These are phyloP conservation scores for Apiospora malaysiana DNA, from an alignment of 2,329 filamentous ascomycete species.

Conservation along the genomic window DNA sequence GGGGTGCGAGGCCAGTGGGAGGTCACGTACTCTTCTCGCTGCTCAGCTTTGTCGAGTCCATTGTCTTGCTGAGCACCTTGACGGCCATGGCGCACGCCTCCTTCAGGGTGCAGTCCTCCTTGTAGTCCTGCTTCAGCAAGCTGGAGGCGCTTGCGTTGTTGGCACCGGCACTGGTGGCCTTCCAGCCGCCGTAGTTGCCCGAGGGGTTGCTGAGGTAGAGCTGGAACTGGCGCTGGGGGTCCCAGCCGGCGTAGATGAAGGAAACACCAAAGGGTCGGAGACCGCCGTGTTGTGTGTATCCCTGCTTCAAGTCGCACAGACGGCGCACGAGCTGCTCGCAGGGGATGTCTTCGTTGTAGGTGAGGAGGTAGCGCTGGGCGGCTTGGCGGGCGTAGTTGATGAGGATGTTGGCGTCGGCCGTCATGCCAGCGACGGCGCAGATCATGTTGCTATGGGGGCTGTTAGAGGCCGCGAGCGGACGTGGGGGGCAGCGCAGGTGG, in stretches of 20 bases:
- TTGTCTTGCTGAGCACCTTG: slow-evolving; percentile 99
- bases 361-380: slow-evolving; percentile 95
- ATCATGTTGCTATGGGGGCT: slow-evolving; percentile 87
- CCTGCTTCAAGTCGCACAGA: slow-evolving; percentile 97
- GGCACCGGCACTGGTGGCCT: slow-evolving; percentile 95
- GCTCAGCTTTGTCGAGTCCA: slow-evolving; percentile 98
- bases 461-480: slow-evolving; percentile 3
- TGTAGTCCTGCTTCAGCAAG: slow-evolving; percentile 98
- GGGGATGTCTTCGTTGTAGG: slow-evolving; percentile 99
- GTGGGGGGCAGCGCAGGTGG: too few species aligned
- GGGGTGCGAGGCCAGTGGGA: not conserved
- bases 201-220: slow-evolving; percentile 99
- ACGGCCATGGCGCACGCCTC: slow-evolving; percentile 97
- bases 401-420: slow-evolving; percentile 98
- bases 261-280: slow-evolving; percentile 97
- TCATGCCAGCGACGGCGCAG: slow-evolving; percentile 98
- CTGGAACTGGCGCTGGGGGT: slow-evolving; percentile 95
- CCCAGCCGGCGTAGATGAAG: slow-evolving; percentile 99
- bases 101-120: slow-evolving; percentile 95
- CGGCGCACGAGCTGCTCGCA: slow-evolving; percentile 98
- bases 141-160: slow-evolving; percentile 98
- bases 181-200: slow-evolving; percentile 99
- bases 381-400: slow-evolving; percentile 99
- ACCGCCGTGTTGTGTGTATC: slow-evolving; percentile 98
- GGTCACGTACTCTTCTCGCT: slow-evolving; percentile 90